Evolutionary conservation across 495 filamentous ascomycete species (phyloP).

Genomic region (Aspergillus affinis): DNA sequence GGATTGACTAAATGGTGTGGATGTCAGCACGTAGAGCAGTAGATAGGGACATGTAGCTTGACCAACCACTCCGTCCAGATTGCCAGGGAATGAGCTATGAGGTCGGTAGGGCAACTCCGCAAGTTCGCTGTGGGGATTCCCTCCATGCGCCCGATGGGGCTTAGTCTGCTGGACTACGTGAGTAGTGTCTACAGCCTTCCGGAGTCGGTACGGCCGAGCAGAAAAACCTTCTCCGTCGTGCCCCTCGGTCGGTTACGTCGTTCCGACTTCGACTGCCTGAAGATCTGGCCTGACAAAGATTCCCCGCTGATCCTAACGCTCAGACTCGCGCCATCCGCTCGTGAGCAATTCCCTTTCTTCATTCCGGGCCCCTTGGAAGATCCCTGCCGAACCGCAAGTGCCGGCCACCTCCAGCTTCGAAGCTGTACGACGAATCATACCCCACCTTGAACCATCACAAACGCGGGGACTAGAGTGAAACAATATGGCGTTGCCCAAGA

Average conservation of each 20-base stretch:
- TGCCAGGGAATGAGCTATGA: background rate
- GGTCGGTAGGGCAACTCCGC: background rate
- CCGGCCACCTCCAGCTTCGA: background rate
- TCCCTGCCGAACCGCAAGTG: background rate
- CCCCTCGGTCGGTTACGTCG: conserved; percentile 38
- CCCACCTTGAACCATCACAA: conserved; percentile 9
- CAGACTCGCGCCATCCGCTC: background rate
- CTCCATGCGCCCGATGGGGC: background rate
- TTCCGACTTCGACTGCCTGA: background rate
- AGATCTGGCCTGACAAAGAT: background rate
- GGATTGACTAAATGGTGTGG: background rate
- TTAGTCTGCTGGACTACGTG: background rate
- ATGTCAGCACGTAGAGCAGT: background rate
- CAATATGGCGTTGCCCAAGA: conserved; percentile 80
- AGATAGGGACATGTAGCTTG: background rate
- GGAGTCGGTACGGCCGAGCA: conserved; percentile 20
- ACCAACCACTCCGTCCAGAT: background rate
- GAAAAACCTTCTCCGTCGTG: conserved; percentile 24
- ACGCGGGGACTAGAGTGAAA: conserved; percentile 7
- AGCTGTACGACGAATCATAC: background rate
- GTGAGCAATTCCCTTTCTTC: background rate
- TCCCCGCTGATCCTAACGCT: conserved; percentile 3
- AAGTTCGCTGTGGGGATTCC: background rate
- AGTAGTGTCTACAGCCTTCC: background rate
- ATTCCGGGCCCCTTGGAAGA: background rate